A percentile compares a stretch with the other conserved stretches of the same genome.
Evolutionary conservation across 148 eudicot species (phyloP).

Genomic region (Polygonum aviculare): DNA sequence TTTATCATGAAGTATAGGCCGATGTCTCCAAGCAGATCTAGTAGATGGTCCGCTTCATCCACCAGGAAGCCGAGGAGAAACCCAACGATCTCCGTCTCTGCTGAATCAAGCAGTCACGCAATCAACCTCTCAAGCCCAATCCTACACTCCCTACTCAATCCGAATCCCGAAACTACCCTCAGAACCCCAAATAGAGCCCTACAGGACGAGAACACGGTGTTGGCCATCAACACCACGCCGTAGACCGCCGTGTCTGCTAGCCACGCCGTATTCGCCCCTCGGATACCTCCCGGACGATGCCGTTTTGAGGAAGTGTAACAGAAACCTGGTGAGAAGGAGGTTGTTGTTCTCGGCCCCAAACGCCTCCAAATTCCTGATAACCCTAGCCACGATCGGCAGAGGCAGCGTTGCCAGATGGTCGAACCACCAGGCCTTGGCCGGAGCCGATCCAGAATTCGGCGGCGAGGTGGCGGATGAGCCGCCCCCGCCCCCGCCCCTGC

Average conservation of each 20-base stretch:
- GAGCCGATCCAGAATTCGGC: slow-evolving; percentile 24
- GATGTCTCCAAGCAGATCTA: too few species aligned
- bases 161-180: slow-evolving; percentile 42
- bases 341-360: slow-evolving; percentile 55
- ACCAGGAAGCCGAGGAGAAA: too few species aligned
- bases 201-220: slow-evolving; percentile 53
- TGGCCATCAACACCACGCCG: slow-evolving; percentile 52
- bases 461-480: slow-evolving; percentile 54
- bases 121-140: too few species aligned
- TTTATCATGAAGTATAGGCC: too few species aligned
- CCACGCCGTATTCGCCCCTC: slow-evolving; percentile 33
- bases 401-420: slow-evolving; percentile 51
- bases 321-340: slow-evolving; percentile 53
- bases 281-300: slow-evolving; percentile 9
- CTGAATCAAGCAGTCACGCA: too few species aligned
- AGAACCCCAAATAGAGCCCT: slow-evolving; percentile 51
- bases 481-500: too few species aligned
- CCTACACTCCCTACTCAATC: too few species aligned
- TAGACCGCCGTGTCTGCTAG: slow-evolving; percentile 53
- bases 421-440: slow-evolving; percentile 59
- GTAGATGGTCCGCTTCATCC: too few species aligned
- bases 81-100: too few species aligned
- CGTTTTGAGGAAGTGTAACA: slow-evolving; percentile 60
- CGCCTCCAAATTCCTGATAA: slow-evolving; percentile 41
- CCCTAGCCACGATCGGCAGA: slow-evolving; percentile 44